Evolutionary conservation across 441 rosid genomes (phyloP).

Genomic region (Hypseocharis bilobata): DNA sequence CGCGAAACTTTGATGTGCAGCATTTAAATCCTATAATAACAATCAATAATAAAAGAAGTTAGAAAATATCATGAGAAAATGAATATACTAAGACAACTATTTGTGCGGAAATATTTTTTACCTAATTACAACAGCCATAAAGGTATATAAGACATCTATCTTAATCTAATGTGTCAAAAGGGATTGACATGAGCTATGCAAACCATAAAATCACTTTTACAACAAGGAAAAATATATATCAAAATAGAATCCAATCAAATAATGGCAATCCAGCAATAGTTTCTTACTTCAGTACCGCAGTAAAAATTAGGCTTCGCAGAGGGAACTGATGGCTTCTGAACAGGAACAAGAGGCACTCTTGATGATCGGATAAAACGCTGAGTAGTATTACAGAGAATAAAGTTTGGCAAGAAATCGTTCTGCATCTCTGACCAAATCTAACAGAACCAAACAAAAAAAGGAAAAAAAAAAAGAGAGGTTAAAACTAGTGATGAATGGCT

Average conservation of each 20-base stretch:
- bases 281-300: conserved; percentile 86
- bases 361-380: conserved; percentile 89
- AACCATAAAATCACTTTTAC: conserved; percentile 2
- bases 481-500: conserved; percentile 3
- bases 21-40: conserved; percentile 66
- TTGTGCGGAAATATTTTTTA: background rate
- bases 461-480: no score
- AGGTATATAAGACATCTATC: background rate
- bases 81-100: background rate
- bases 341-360: conserved; percentile 57
- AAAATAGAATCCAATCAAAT: conserved; percentile 19
- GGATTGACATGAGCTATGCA: background rate
- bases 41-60: conserved; percentile 12
- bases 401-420: conserved; percentile 92
- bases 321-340: conserved; percentile 91
- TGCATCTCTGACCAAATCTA: conserved; percentile 99
- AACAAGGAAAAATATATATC: conserved; percentile 2
- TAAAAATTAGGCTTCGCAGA: conserved; percentile 83
- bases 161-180: background rate
- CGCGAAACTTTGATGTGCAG: conserved; percentile 95
- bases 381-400: conserved; percentile 93
- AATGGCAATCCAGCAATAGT: conserved; percentile 13
- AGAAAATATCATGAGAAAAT: background rate
- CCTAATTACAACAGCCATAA: background rate
- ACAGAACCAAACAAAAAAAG: conserved; percentile 16